Conservation (phyloP, 495 filamentous ascomycete genomes). For the Talaromyces ruber region DNA sequence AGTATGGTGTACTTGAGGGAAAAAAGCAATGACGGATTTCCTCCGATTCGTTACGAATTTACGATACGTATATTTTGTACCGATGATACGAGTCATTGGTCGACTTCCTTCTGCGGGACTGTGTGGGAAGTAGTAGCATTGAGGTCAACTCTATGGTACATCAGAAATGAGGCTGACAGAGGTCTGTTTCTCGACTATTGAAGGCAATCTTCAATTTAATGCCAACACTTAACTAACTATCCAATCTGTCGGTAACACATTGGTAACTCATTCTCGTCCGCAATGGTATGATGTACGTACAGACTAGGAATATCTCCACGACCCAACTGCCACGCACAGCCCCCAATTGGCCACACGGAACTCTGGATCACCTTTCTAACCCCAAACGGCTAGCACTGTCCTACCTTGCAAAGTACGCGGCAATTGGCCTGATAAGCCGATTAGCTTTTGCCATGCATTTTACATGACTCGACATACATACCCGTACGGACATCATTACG, state of each 20-base stretch:
- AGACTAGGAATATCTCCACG: not conserved
- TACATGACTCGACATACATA: not conserved
- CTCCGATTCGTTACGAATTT: not conserved
- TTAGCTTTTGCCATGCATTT: not conserved
- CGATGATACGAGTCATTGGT: not conserved
- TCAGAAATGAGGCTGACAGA: not conserved
- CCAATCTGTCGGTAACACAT: not conserved
- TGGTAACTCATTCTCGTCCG: not conserved
- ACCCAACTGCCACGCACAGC: not conserved
- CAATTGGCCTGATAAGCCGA: not conserved
- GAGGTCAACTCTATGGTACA: not conserved
- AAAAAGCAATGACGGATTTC: constrained; percentile 1
- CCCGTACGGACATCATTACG: no score
- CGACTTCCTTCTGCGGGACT: not conserved
- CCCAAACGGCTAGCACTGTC: not conserved
- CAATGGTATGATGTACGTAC: not conserved
- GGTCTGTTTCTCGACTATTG: not conserved
- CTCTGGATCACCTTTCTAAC: not conserved
- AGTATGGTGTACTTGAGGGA: not conserved
- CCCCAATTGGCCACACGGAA: not conserved
- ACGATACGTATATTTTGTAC: not conserved
- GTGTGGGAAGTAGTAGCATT: not conserved
- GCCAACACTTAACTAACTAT: not conserved
- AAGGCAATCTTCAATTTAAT: not conserved
- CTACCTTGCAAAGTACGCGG: not conserved